Evolutionary conservation across 805 yeast species (phyloP).

Genomic region (Cyberlindnera mississippiensis): DNA sequence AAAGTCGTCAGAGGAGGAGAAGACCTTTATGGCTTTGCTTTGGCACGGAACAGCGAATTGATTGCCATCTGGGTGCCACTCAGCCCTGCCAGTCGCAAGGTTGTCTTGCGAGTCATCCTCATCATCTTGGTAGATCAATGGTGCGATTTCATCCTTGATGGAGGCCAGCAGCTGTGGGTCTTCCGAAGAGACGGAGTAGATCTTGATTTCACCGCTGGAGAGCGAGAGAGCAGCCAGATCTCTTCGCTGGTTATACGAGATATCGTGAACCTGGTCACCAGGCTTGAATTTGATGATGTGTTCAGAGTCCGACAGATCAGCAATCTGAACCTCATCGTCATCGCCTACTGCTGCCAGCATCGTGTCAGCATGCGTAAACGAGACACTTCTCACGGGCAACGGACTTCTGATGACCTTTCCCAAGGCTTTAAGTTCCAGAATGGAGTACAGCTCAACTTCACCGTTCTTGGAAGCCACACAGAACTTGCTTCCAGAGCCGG

Average conservation of each 20-base stretch:
- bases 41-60: constrained; percentile 63
- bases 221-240: constrained; percentile 56
- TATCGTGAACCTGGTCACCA: constrained; percentile 52
- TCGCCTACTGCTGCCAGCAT: constrained; percentile 63
- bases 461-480: constrained; percentile 24
- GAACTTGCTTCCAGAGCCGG: constrained; percentile 15
- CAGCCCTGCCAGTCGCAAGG: constrained; percentile 48
- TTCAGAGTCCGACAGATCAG: constrained; percentile 35
- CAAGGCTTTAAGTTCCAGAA: constrained; percentile 4
- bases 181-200: constrained; percentile 50
- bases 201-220: constrained; percentile 53
- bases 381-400: constrained; percentile 44
- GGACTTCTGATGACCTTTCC: constrained; percentile 24
- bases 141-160: constrained; percentile 37
- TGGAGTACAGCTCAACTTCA: constrained; percentile 26
- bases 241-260: constrained; percentile 53
- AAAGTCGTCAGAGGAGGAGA: constrained; percentile 20
- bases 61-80: constrained; percentile 72
- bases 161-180: constrained; percentile 48
- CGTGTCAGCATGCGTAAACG: constrained; percentile 58
- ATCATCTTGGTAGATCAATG: constrained; percentile 38
- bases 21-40: constrained; percentile 43
- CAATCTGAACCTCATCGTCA: constrained; percentile 49
- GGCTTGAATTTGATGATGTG: constrained; percentile 32
- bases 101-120: constrained; percentile 34